phyloP scores from a whole-genome alignment of 2,329 filamentous ascomycete genomes.

The Aspergillus unguis region DNA sequence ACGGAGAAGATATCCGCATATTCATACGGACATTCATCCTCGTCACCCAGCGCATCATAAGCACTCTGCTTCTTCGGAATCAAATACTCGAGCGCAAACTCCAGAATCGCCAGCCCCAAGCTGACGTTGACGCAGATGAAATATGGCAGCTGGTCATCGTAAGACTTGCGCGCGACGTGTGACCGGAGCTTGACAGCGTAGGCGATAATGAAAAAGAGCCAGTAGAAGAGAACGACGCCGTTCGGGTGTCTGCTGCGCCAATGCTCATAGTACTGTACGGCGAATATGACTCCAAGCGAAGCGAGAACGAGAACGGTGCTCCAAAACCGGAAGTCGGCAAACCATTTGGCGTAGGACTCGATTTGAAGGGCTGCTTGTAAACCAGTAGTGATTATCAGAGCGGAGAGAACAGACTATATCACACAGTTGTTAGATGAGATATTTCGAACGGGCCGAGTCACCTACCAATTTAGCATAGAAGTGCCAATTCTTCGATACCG shows the following conservation, averaged over 20 bases:
- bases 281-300: slow-evolving; percentile 71
- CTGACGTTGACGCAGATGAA: slow-evolving; percentile 74
- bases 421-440: background rate
- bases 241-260: slow-evolving; percentile 79
- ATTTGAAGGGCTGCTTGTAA: slow-evolving; percentile 76
- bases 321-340: slow-evolving; percentile 80
- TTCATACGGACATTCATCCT: slow-evolving; percentile 70
- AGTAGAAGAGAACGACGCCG: slow-evolving; percentile 86
- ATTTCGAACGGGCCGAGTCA: slow-evolving; percentile 3
- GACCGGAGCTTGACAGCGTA: slow-evolving; percentile 82
- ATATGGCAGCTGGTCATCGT: slow-evolving; percentile 64
- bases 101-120: slow-evolving; percentile 64
- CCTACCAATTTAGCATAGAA: slow-evolving; percentile 89
- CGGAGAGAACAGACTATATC: slow-evolving; percentile 58
- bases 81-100: slow-evolving; percentile 80
- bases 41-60: slow-evolving; percentile 64
- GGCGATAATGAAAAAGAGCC: slow-evolving; percentile 78
- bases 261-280: slow-evolving; percentile 83
- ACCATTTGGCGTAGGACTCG: slow-evolving; percentile 66
- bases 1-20: slow-evolving; percentile 92
- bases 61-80: slow-evolving; percentile 73
- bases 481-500: slow-evolving; percentile 78
- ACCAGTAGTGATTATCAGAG: slow-evolving; percentile 65
- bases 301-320: slow-evolving; percentile 68
- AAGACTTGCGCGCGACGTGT: slow-evolving; percentile 72